Base-by-base conservation (phyloP, 306 rosid genomes). In the Urtica urens region DNA sequence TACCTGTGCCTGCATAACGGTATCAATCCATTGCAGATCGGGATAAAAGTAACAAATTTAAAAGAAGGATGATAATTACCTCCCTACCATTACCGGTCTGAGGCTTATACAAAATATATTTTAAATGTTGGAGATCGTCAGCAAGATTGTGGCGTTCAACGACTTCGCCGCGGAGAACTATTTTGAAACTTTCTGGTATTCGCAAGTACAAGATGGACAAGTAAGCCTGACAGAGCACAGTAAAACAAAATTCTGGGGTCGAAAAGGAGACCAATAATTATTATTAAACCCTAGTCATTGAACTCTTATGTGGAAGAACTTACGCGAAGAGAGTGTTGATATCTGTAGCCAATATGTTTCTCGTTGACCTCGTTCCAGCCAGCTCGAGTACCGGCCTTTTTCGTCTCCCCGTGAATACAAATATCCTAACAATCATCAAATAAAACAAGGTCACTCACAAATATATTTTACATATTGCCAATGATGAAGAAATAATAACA, bases 141-240 rank as follows among this genome's bases (percentile, higher is more conserved):
- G 80, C 99, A 72, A 79, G 64, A 57, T 78, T 90, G 69, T 72
- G 87, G 23, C 63, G 94, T 66, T 59, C 49, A 79, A 85, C 87
- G 59, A 64, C 76, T 68, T 51, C 50, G 50, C 97, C 95, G 11
- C 95, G 78, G 65, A 90, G 74, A 54, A 77, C 38, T 46, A 90
- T 79, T 41, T 55, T 78, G 65, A 90, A 90, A 53, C 16, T 55
- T 45, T 49, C 65, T 1, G 95, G 86, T 18, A 73, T 27, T 55
- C 75, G 66, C 82, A 90, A 69, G 81, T 90, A 90, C 76, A 90
- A 79, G 72, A 90, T 81, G 58, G 99, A 90, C 77, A 67, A 54
- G 70, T 90, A 90, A 23, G 45, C 99, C 99, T 90, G 75, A 29
- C 50, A 34, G 25, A 65, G 38, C 60, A 39, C 42, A 41, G 62